Conservation (phyloP, 306 rosid species). For the Prunus padus region DNA sequence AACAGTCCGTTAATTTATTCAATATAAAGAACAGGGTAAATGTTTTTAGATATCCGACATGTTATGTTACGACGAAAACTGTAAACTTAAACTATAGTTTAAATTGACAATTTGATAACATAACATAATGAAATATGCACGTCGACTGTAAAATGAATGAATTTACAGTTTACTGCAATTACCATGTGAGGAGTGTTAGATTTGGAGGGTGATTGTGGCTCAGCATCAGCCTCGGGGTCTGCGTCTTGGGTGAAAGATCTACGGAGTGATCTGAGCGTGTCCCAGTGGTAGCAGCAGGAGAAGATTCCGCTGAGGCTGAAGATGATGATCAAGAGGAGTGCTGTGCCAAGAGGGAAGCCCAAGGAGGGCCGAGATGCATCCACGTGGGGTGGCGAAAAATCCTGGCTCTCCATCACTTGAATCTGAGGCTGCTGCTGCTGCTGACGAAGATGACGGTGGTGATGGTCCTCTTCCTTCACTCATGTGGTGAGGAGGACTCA, state of each 20-base stretch:
- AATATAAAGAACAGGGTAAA: not conserved
- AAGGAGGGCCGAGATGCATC: slow-evolving; percentile 87
- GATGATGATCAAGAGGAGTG: slow-evolving; percentile 74
- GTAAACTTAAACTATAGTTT: not conserved
- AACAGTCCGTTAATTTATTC: not conserved
- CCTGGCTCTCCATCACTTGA: slow-evolving; percentile 58
- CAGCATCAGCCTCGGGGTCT: slow-evolving; percentile 30
- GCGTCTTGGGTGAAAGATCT: slow-evolving; percentile 36
- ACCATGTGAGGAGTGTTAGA: slow-evolving; percentile 43
- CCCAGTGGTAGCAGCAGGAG: slow-evolving; percentile 99
- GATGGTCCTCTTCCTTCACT: slow-evolving; percentile 33
- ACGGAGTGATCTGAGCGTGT: slow-evolving; percentile 74
- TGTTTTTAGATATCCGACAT: not conserved
- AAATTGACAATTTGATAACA: not conserved
- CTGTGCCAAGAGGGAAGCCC: slow-evolving; percentile 93
- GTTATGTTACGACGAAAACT: not conserved
- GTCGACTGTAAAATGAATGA: not conserved
- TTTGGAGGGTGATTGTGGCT: slow-evolving; percentile 38
- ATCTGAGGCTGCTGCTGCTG: not conserved
- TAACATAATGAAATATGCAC: not conserved
- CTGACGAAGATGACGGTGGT: not conserved
- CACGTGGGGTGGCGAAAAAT: slow-evolving; percentile 57
- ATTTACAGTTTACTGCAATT: not conserved
- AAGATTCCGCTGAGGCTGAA: slow-evolving; percentile 93
- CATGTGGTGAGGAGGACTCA: slow-evolving; percentile 33